Evolutionary conservation across 306 rosid genomes (phyloP).

Genomic region (Cucurbita argyrosperma): DNA sequence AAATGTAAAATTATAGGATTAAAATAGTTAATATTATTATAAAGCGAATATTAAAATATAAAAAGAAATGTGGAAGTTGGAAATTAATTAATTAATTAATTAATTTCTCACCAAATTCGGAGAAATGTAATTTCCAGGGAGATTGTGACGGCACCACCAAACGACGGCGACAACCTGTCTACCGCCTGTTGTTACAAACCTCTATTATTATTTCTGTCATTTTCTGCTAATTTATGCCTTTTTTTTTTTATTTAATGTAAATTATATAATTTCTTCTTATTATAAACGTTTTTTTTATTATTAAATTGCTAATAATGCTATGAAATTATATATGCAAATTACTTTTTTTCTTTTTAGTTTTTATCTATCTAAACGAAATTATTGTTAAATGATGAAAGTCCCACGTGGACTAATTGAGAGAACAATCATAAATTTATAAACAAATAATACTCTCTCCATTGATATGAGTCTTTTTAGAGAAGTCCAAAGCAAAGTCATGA

Average conservation of each 20-base stretch:
- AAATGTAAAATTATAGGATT: background rate
- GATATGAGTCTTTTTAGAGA: no score
- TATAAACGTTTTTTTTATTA: background rate
- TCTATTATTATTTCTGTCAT: background rate
- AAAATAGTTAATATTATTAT: background rate
- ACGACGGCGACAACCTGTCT: conserved; percentile 34
- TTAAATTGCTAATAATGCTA: no score
- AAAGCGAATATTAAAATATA: background rate
- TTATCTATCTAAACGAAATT: no score
- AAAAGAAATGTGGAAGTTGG: background rate
- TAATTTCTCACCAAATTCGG: background rate
- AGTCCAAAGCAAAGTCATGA: no score
- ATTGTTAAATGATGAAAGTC: no score
- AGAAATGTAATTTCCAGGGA: background rate
- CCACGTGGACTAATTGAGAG: no score
- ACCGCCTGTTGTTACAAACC: background rate
- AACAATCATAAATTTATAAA: no score
- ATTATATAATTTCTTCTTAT: background rate
- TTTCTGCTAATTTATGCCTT: background rate
- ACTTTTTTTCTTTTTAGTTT: no score
- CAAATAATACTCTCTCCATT: no score
- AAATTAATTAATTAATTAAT: background rate
- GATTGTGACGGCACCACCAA: conserved; percentile 3
- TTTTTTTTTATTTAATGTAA: background rate
- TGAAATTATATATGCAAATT: no score